Percentiles rank a stretch among this genome's conserved stretches.
Evolutionary conservation across 148 eudicot genomes (phyloP).

Genomic region (Pouteria glomerata): DNA sequence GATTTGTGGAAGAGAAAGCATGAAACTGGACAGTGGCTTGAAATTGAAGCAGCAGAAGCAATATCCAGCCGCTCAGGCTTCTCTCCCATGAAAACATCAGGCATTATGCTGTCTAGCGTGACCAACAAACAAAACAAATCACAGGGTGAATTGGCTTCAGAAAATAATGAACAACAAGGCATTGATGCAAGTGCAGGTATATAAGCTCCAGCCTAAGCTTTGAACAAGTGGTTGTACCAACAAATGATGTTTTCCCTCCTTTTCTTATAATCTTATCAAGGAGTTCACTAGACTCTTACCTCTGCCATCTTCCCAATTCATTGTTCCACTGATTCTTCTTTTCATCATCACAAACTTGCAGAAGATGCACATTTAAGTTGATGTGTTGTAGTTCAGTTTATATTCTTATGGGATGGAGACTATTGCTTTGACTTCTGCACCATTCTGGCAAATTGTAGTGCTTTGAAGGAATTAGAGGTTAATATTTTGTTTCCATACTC

Average conservation of each 20-base stretch:
- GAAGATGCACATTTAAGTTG: too few relatives aligned
- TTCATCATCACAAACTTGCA: too few relatives aligned
- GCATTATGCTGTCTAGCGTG: slow-evolving; percentile 46
- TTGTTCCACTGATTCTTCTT: neutral
- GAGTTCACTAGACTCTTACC: neutral
- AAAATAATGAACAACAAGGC: slow-evolving; percentile 42
- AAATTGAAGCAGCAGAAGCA: slow-evolving; percentile 77
- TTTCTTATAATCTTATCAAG: neutral
- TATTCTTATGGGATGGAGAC: too few relatives aligned
- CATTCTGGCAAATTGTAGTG: too few relatives aligned
- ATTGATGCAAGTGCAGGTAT: slow-evolving; percentile 32
- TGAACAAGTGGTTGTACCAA: neutral
- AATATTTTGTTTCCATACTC: too few relatives aligned
- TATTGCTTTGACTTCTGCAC: too few relatives aligned
- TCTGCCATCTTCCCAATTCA: neutral
- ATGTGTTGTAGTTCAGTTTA: too few relatives aligned
- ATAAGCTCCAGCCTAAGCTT: neutral
- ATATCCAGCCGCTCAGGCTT: slow-evolving; percentile 40
- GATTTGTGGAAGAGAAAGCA: slow-evolving; percentile 93
- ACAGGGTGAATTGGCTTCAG: slow-evolving; percentile 38
- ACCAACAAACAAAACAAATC: slow-evolving; percentile 34
- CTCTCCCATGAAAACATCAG: slow-evolving; percentile 50
- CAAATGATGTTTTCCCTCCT: neutral
- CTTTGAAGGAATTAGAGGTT: too few relatives aligned
- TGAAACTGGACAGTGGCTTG: slow-evolving; percentile 96